Evolutionary conservation across 164 flowering plant species (phyloP).

Genomic region (Kalanchoe fedtschenkoi): DNA sequence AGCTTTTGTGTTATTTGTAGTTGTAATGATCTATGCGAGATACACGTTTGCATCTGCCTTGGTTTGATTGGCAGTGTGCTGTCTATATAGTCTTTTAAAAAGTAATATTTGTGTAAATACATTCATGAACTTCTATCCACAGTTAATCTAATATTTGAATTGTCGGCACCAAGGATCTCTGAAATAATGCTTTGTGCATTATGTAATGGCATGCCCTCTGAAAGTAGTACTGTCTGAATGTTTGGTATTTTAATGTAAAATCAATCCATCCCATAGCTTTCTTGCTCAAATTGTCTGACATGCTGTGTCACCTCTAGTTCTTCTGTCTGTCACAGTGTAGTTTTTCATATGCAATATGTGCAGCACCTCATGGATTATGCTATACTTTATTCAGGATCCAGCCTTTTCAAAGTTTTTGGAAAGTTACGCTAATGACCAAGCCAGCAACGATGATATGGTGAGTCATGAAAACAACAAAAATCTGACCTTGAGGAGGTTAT

Average conservation of each 20-base stretch:
- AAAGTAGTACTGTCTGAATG: no score
- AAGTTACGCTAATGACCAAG: conserved; percentile 20
- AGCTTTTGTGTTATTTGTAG: neutral
- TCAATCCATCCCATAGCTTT: no score
- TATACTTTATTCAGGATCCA: conserved; percentile 48
- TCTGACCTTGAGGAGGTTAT: no score
- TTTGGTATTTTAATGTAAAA: no score
- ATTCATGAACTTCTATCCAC: neutral
- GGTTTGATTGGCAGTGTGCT: neutral
- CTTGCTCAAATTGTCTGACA: no score
- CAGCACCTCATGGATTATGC: neutral
- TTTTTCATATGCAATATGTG: neutral
- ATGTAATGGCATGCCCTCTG: no score
- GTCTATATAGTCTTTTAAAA: neutral
- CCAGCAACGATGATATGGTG: conserved; percentile 37
- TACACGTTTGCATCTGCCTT: neutral
- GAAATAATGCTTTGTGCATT: no score
- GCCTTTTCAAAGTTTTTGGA: conserved; percentile 47
- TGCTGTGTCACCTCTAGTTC: no score
- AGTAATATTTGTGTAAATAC: neutral
- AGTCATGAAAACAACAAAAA: conserved; percentile 10
- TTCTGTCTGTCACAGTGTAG: neutral
- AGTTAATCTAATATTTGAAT: no score
- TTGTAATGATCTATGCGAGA: neutral
- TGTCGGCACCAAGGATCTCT: no score